Conservation (phyloP, 345 rosid genomes). For the Citrus sinensis region DVS_A1.0 CM039163.1:43556001-43556500, state of each 20-base stretch:
- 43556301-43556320: background rate
- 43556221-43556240: no score
- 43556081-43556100: no score
- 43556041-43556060: no score
- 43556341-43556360: background rate
- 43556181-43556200: no score
- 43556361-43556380: background rate
- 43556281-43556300: background rate
- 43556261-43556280: background rate
- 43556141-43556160: no score
- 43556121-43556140: no score
- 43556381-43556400: constrained; percentile 34
- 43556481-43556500: background rate
- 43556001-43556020: no score
- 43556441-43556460: background rate
- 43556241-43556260: background rate
- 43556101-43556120: no score
- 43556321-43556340: background rate
- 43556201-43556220: background rate
- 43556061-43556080: no score
- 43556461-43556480: background rate
- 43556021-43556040: no score
- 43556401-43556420: constrained; percentile 16
- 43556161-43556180: no score
- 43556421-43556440: constrained; percentile 18